A percentile compares a stretch with the other conserved stretches of the same genome.
phyloP scores from a whole-genome alignment of 306 rosid species.

The Begonia masoniana region DNA sequence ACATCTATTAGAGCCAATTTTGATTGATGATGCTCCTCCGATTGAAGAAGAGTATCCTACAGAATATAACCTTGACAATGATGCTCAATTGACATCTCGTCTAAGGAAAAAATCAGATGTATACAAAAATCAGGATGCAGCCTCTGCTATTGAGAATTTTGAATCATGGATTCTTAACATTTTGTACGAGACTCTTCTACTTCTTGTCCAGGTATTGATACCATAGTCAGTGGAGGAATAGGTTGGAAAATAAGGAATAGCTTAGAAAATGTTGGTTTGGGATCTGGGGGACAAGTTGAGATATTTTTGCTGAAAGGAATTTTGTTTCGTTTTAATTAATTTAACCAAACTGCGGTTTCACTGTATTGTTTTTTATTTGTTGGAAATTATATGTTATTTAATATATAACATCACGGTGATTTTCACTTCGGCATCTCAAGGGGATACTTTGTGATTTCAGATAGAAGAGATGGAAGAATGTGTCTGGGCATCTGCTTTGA shows the following conservation, averaged over 20 bases:
- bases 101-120: constrained; percentile 40
- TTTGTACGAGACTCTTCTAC: constrained; percentile 78
- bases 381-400: too few relatives aligned
- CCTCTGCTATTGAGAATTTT: constrained; percentile 60
- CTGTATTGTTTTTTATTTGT: too few relatives aligned
- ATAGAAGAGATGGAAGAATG: constrained; percentile 85
- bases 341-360: too few relatives aligned
- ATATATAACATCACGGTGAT: too few relatives aligned
- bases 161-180: constrained; percentile 86
- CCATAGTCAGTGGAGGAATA: not conserved
- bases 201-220: constrained; percentile 85
- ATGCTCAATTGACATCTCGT: constrained; percentile 47
- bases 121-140: constrained; percentile 25
- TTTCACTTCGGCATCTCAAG: constrained; percentile 1
- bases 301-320: too few relatives aligned
- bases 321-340: too few relatives aligned
- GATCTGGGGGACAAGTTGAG: too few relatives aligned
- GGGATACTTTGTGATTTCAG: constrained; percentile 22
- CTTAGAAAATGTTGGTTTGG: too few relatives aligned
- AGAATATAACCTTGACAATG: constrained; percentile 66
- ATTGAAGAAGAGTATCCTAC: constrained; percentile 86
- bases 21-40: constrained; percentile 42
- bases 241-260: too few relatives aligned
- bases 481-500: constrained; percentile 97
- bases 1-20: constrained; percentile 81